A percentile compares a stretch with the other conserved stretches of the same genome.
Evolutionary conservation across 2,329 filamentous ascomycete genomes (phyloP).

Genomic region (Aspergillus piperis): DNA sequence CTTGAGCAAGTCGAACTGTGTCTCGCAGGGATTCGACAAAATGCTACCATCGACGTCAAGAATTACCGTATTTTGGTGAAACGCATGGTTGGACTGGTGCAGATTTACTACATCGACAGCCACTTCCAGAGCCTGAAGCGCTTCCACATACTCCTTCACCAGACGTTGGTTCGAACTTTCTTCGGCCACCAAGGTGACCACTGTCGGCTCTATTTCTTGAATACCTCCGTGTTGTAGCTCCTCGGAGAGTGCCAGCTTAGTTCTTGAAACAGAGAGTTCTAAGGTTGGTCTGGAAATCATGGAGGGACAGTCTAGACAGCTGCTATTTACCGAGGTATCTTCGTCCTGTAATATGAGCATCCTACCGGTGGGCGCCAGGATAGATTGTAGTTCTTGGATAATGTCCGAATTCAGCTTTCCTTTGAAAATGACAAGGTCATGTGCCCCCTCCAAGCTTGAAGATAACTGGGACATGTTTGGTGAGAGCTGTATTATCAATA

Average conservation of each 20-base stretch:
- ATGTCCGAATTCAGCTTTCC: neutral
- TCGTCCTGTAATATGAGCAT: neutral
- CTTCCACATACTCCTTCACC: neutral
- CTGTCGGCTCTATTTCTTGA: neutral
- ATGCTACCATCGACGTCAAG: neutral
- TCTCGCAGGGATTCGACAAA: neutral
- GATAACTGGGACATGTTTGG: neutral
- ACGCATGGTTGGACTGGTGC: neutral
- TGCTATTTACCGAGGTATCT: neutral
- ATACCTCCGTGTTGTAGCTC: neutral
- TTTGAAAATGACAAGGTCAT: neutral
- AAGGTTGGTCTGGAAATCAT: neutral
- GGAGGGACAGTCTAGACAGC: neutral
- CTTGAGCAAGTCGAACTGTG: neutral
- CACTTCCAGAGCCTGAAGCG: neutral
- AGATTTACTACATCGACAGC: neutral
- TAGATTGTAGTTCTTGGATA: neutral
- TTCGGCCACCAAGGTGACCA: neutral
- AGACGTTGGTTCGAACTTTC: neutral
- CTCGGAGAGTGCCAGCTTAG: neutral
- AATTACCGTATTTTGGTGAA: neutral
- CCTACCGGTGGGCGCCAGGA: neutral
- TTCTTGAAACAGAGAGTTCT: neutral
- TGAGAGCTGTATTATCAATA: neutral
- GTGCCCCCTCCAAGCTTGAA: neutral